Evolutionary conservation across 2,329 filamentous ascomycete genomes (phyloP).

Genomic region (Talaromyces funiculosus): DNA sequence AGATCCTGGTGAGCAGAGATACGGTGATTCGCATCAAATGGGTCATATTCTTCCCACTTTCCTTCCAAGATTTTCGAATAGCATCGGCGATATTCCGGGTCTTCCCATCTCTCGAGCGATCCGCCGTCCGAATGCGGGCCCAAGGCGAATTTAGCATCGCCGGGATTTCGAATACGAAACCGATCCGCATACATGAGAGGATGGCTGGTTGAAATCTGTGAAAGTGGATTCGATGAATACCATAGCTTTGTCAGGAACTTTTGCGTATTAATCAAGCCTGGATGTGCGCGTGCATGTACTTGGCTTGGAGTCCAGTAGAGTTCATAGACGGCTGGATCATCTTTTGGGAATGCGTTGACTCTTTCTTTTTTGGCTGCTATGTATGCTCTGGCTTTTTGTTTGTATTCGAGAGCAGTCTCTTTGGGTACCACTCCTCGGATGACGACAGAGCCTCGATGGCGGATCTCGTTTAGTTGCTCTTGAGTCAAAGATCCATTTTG

Average conservation of each 20-base stretch:
- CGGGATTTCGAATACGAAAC: constrained; percentile 65
- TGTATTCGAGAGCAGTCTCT: constrained; percentile 58
- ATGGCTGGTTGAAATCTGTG: constrained; percentile 49
- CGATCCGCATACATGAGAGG: constrained; percentile 66
- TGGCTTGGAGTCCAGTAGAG: constrained; percentile 50
- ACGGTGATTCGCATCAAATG: constrained; percentile 70
- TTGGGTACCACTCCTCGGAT: constrained; percentile 61
- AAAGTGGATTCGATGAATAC: constrained; percentile 50
- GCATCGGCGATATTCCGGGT: constrained; percentile 62
- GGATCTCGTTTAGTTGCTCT: constrained; percentile 41
- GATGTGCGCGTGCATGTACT: constrained; percentile 61
- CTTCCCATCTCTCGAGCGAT: constrained; percentile 70
- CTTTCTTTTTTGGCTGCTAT: constrained; percentile 53
- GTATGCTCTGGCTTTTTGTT: constrained; percentile 60
- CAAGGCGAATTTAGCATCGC: constrained; percentile 64
- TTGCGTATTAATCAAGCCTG: constrained; percentile 58
- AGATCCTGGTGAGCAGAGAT: constrained; percentile 65
- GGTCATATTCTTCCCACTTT: constrained; percentile 73
- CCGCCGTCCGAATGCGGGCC: constrained; percentile 71
- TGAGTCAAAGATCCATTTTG: not conserved
- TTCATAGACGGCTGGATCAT: constrained; percentile 61
- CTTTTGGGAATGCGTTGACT: constrained; percentile 57
- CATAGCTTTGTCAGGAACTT: constrained; percentile 59
- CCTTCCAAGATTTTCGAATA: constrained; percentile 71
- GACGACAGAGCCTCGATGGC: constrained; percentile 57